Conservation (phyloP, 768 basidiomycete genomes). For the Phallus indusiatus region DNA sequence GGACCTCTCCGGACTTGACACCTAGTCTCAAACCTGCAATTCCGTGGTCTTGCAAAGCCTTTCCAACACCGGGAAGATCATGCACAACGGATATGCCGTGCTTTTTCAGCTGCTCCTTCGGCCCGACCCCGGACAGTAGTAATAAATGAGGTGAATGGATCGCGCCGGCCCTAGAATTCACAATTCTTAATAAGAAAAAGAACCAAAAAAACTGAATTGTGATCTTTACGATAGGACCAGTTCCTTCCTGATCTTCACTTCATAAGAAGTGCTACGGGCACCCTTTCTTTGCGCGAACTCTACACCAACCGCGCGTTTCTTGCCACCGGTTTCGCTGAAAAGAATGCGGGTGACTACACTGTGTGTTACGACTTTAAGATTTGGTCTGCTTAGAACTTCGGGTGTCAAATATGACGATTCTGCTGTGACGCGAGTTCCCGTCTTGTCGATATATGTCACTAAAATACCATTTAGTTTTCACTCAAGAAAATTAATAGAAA, state of each 20-base stretch:
- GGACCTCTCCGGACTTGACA: conserved; percentile 37
- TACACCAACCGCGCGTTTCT: conserved; percentile 11
- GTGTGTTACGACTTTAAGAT: conserved; percentile 11
- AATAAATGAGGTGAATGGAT: conserved; percentile 35
- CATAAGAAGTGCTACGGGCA: not conserved
- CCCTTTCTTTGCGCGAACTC: conserved; percentile 7
- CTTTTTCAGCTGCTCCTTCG: conserved; percentile 42
- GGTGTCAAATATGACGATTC: conserved; percentile 14
- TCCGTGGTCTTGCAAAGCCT: conserved; percentile 63
- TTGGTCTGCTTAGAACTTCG: conserved; percentile 10
- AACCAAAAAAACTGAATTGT: not conserved
- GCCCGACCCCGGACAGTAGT: conserved; percentile 61
- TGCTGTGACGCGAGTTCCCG: conserved; percentile 6
- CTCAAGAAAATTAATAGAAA: not conserved
- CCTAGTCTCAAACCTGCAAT: conserved; percentile 42
- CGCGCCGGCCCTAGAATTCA: conserved; percentile 23
- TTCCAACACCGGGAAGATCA: conserved; percentile 67
- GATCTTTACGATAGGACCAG: conserved; percentile 12
- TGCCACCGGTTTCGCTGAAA: conserved; percentile 5
- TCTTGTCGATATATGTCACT: conserved; percentile 10
- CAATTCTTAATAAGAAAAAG: not conserved
- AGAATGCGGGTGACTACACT: conserved; percentile 12
- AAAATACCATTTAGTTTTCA: not conserved
- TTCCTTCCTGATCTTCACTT: conserved; percentile 9
- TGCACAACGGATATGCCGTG: conserved; percentile 46